These are phyloP conservation scores for Populus hybrid DNA, from an alignment of 441 rosid species.

Conservation along the genomic window DNA sequence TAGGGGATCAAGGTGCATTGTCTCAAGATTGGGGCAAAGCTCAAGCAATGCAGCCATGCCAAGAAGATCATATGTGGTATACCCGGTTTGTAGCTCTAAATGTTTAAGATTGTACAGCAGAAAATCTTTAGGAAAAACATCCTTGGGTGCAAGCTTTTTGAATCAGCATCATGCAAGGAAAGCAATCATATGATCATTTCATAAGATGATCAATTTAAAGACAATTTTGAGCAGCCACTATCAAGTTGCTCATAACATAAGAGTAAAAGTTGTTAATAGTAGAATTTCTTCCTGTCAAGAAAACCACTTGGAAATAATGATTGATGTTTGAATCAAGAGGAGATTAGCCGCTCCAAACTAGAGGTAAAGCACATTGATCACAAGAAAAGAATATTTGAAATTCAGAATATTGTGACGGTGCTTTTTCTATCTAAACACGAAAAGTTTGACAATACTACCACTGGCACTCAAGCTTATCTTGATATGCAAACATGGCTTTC, in stretches of 20 bases:
- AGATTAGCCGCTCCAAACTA: neutral
- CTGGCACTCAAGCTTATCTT: neutral
- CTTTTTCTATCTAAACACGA: neutral
- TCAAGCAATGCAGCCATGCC: slow-evolving; percentile 23
- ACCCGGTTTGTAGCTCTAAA: slow-evolving; percentile 17
- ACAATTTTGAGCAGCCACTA: neutral
- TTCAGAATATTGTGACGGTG: neutral
- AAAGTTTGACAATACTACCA: neutral
- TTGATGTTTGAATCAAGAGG: neutral
- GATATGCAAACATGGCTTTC: no score
- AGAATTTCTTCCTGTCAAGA: neutral
- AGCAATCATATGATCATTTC: neutral
- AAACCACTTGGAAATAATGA: neutral
- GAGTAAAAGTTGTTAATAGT: neutral
- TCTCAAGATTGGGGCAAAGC: slow-evolving; percentile 17
- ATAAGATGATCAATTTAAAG: neutral
- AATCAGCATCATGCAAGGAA: neutral
- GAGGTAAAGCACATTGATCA: neutral
- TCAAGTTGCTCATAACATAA: neutral
- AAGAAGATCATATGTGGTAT: slow-evolving; percentile 15
- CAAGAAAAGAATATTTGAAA: neutral
- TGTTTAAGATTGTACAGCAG: slow-evolving; percentile 17
- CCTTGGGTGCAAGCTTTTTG: slow-evolving; percentile 6
- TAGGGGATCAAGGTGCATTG: slow-evolving; percentile 18
- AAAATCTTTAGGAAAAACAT: slow-evolving; percentile 14